Evolutionary conservation across 345 rosid species (phyloP).

Genomic region (Gossypium turneri): DNA sequence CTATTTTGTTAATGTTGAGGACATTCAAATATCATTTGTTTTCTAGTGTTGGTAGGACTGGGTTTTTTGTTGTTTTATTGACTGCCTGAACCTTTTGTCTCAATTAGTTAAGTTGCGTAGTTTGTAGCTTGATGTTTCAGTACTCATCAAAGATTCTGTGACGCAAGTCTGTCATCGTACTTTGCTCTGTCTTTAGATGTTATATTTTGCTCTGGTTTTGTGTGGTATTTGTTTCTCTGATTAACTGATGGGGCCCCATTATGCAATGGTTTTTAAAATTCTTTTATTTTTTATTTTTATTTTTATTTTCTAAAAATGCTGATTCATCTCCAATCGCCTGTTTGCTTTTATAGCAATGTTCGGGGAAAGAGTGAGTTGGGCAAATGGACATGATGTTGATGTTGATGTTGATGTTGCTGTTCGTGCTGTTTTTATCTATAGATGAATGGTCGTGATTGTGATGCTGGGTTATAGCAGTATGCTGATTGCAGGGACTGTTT

Average conservation of each 20-base stretch:
- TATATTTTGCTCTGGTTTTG: not conserved
- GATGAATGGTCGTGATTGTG: constrained; percentile 55
- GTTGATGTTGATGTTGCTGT: constrained; percentile 69
- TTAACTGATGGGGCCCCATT: not conserved
- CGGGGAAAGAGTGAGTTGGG: constrained; percentile 51
- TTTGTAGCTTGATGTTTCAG: constrained; percentile 17
- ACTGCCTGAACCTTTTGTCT: constrained; percentile 27
- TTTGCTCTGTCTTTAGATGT: not conserved
- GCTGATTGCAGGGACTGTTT: constrained; percentile 28
- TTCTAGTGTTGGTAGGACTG: constrained; percentile 37
- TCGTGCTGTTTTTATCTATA: constrained; percentile 63
- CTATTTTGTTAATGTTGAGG: constrained; percentile 26
- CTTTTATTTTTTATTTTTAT: not conserved
- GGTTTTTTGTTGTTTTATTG: constrained; percentile 26
- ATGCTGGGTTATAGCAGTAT: constrained; percentile 29
- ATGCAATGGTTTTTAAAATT: not conserved
- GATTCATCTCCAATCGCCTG: constrained; percentile 36
- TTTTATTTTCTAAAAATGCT: constrained; percentile 13
- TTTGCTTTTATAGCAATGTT: constrained; percentile 60
- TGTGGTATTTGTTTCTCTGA: not conserved
- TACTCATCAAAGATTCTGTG: constrained; percentile 13
- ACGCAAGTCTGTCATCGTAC: constrained; percentile 2
- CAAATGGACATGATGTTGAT: constrained; percentile 52
- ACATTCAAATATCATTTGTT: constrained; percentile 23
- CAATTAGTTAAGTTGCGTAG: constrained; percentile 6